These are phyloP conservation scores for Epichloe gansuensis DNA, from an alignment of 2,329 filamentous ascomycete genomes.

Conservation along the genomic window DNA sequence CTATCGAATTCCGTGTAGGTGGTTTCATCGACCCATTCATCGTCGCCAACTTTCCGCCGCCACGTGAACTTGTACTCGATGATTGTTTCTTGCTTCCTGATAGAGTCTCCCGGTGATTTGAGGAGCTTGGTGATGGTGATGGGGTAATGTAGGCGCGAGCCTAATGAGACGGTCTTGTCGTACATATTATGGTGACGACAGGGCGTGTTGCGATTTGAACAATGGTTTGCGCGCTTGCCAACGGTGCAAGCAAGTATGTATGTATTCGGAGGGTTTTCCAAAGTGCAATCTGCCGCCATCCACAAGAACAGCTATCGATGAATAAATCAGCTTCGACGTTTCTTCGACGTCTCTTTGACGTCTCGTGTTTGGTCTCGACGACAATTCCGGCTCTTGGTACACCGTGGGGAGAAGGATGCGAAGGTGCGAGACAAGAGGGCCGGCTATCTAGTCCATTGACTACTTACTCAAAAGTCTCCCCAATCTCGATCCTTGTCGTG, in stretches of 20 bases:
- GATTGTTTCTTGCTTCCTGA: constrained; percentile 65
- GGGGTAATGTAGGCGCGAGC: constrained; percentile 69
- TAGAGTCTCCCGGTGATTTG: constrained; percentile 59
- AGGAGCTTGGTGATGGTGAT: constrained; percentile 83
- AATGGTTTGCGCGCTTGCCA: neutral
- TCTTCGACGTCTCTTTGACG: neutral
- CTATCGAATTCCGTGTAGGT: constrained; percentile 69
- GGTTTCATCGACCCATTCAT: constrained; percentile 47
- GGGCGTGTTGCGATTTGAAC: neutral
- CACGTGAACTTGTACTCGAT: constrained; percentile 83
- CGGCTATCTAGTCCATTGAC: neutral
- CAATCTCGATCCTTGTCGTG: constrained; percentile 19
- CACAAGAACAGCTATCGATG: neutral
- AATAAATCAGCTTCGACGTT: neutral
- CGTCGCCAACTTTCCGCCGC: constrained; percentile 63
- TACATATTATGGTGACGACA: constrained; percentile 18
- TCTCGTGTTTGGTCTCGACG: neutral
- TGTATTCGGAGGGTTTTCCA: too few species aligned
- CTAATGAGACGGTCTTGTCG: constrained; percentile 36
- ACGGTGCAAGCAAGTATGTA: neutral
- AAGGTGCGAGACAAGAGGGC: neutral
- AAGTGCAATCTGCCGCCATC: neutral
- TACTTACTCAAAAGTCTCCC: constrained; percentile 18
- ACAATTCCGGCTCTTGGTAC: neutral
- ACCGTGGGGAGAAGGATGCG: neutral